A percentile compares a stretch with the other conserved stretches of the same genome.
phyloP scores from a whole-genome alignment of 2,329 filamentous ascomycete species.

The Pseudomassariella vexata region DNA sequence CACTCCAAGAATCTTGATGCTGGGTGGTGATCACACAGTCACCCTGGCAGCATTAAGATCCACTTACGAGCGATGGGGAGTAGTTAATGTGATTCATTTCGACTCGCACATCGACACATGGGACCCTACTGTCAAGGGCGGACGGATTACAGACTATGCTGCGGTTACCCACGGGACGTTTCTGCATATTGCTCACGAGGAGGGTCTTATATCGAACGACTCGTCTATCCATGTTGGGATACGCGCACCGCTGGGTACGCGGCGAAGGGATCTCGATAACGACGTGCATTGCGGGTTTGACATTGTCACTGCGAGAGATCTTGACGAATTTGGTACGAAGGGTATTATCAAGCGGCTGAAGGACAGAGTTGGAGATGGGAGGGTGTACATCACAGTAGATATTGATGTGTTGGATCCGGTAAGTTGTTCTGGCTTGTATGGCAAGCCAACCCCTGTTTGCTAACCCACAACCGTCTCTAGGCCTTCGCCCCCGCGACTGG shows the following conservation, averaged over 20 bases:
- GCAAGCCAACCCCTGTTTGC: no score
- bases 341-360: not conserved
- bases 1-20: no score
- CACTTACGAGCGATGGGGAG: not conserved
- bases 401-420: conserved; percentile 1
- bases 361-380: not conserved
- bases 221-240: not conserved
- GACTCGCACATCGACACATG: conserved; percentile 1
- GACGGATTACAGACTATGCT: not conserved
- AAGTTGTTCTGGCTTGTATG: no score
- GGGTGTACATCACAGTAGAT: not conserved
- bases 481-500: not conserved
- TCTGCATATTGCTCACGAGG: not conserved
- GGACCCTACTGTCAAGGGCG: not conserved
- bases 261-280: not conserved
- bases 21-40: not conserved
- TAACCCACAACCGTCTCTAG: no score
- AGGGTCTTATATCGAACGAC: not conserved
- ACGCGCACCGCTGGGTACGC: not conserved
- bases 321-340: not conserved
- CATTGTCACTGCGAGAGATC: not conserved
- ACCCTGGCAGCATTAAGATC: not conserved
- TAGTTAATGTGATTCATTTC: not conserved
- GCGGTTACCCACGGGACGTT: not conserved
- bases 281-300: not conserved